Evolutionary conservation across 163 green algal species (phyloP).

Genomic region (Trebouxia gelatinosa): DNA sequence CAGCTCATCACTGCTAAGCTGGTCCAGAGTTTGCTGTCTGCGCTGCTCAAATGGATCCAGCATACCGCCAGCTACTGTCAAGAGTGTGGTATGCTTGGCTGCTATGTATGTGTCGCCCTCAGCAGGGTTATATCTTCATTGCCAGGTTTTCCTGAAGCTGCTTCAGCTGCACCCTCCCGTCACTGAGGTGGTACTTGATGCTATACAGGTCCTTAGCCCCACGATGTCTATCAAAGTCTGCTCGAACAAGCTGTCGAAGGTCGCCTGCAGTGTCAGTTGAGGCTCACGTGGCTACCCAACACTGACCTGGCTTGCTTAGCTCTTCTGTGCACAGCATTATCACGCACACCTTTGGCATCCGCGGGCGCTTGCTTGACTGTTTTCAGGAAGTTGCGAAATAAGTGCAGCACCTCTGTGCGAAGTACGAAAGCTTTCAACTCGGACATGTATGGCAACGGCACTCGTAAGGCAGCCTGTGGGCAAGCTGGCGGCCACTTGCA

Average conservation of each 20-base stretch:
- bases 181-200: slow-evolving; percentile 60
- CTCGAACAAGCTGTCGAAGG: slow-evolving; percentile 43
- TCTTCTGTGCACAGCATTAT: no score
- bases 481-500: no score
- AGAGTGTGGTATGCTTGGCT: slow-evolving; percentile 9
- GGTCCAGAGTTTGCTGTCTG: slow-evolving; percentile 14
- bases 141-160: slow-evolving; percentile 49
- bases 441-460: slow-evolving; percentile 10
- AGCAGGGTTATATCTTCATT: slow-evolving; percentile 34
- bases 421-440: slow-evolving; percentile 24
- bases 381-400: slow-evolving; percentile 24
- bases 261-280: slow-evolving; percentile 41
- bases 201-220: slow-evolving; percentile 36
- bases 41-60: slow-evolving; percentile 24
- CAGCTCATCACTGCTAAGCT: slow-evolving; percentile 28
- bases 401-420: neutral
- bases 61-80: no score
- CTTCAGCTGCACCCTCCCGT: slow-evolving; percentile 47
- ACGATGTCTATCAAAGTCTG: slow-evolving; percentile 42
- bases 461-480: no score
- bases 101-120: no score
- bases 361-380: neutral
- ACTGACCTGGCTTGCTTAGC: neutral
- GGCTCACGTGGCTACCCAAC: neutral
- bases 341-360: neutral